Evolutionary conservation across 441 rosid species (phyloP).

Genomic region (Metrosideros polymorpha): DNA sequence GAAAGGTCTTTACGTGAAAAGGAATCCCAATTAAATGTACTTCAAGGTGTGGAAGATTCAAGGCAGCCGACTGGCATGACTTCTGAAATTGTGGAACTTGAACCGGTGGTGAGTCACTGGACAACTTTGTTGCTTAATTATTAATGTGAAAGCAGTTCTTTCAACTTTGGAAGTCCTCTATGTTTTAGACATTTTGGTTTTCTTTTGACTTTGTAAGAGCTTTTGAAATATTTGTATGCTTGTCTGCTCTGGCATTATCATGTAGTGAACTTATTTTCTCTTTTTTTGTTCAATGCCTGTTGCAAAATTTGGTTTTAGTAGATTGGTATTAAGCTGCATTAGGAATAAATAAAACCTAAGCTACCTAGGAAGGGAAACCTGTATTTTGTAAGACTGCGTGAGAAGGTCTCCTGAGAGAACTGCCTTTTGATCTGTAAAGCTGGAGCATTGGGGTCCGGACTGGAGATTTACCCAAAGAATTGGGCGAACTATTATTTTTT

Average conservation of each 20-base stretch:
- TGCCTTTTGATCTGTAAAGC: background rate
- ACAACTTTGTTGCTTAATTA: background rate
- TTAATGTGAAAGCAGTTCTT: background rate
- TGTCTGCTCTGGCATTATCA: background rate
- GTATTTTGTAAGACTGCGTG: background rate
- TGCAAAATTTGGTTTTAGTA: background rate
- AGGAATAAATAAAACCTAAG: background rate
- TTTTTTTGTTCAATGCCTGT: background rate
- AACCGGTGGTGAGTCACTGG: slow-evolving; percentile 70
- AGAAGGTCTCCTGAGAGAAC: background rate
- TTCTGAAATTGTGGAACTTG: slow-evolving; percentile 78
- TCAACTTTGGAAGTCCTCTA: background rate
- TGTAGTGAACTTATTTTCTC: background rate
- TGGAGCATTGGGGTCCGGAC: background rate
- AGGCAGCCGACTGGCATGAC: slow-evolving; percentile 21
- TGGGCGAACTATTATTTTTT: background rate
- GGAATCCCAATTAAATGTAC: slow-evolving; percentile 55
- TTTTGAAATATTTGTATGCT: background rate
- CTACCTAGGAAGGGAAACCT: background rate
- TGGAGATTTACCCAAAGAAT: background rate
- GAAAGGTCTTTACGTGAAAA: slow-evolving; percentile 60
- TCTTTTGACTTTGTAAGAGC: background rate
- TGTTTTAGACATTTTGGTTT: background rate
- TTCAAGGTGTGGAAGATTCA: slow-evolving; percentile 34
- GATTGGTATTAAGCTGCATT: background rate